These are phyloP conservation scores for Podospora pseudoanserina DNA, from an alignment of 495 filamentous ascomycete genomes.

Conservation along the genomic window DNA sequence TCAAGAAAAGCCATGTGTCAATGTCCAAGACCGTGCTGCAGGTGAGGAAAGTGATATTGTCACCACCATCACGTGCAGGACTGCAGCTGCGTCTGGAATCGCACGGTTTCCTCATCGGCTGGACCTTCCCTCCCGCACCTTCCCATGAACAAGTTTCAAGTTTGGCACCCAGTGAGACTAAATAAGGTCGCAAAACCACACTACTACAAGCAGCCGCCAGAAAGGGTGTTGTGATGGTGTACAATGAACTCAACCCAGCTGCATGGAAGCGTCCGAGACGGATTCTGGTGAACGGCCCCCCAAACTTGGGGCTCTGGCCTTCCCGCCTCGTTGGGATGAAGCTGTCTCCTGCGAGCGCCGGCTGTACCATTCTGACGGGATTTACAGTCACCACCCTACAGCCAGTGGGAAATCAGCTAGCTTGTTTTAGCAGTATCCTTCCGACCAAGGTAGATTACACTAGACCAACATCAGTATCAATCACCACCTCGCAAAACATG, in stretches of 20 bases:
- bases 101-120: constrained; percentile 6
- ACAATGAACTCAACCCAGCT: not conserved
- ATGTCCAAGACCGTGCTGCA: not conserved
- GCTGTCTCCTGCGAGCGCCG: constrained; percentile 7
- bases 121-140: not conserved
- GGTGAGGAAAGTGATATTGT: constrained; percentile 2
- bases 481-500: not conserved
- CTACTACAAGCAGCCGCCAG: no score
- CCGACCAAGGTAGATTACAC: not conserved
- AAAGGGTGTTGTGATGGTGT: not conserved
- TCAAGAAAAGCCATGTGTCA: not conserved
- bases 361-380: constrained; percentile 5
- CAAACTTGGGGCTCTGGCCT: not conserved
- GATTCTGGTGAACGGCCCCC: not conserved
- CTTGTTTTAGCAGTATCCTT: no score
- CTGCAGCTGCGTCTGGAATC: constrained; percentile 16
- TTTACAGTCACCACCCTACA: not conserved
- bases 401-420: not conserved
- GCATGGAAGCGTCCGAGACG: not conserved
- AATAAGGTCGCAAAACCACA: no score
- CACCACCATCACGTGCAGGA: constrained; percentile 16
- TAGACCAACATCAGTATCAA: not conserved
- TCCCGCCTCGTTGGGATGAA: constrained; percentile 1
- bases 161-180: no score
- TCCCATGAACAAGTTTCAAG: not conserved